A percentile compares a stretch with the other conserved stretches of the same genome.
Evolutionary conservation across 192 early-diverging fungal species (phyloP).

Genomic region (Coemansia furcata): DNA sequence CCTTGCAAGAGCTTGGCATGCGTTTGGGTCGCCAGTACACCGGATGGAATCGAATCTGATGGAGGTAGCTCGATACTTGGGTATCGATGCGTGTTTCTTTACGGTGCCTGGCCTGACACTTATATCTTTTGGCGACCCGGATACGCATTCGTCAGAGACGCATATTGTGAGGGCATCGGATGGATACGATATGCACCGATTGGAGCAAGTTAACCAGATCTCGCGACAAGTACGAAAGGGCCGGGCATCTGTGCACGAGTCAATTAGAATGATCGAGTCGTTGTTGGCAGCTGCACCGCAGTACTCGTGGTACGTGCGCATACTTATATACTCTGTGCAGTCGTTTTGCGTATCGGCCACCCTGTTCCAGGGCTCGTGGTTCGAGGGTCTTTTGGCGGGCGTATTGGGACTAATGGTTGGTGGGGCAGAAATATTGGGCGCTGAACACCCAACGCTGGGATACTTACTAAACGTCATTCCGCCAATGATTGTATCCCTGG

Average conservation of each 20-base stretch:
- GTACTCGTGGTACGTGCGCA: constrained; percentile 55
- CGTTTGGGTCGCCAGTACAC: constrained; percentile 63
- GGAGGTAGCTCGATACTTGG: constrained; percentile 54
- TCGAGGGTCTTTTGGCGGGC: constrained; percentile 56
- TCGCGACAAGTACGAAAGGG: constrained; percentile 59
- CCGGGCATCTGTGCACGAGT: constrained; percentile 57
- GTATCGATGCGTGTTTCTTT: constrained; percentile 60
- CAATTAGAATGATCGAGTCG: constrained; percentile 56
- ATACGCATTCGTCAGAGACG: constrained; percentile 69
- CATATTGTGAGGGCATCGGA: constrained; percentile 61
- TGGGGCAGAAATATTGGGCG: constrained; percentile 52
- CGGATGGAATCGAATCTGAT: constrained; percentile 61
- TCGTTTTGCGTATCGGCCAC: constrained; percentile 58
- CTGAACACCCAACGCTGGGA: constrained; percentile 46
- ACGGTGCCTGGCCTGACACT: constrained; percentile 67
- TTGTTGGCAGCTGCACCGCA: constrained; percentile 45
- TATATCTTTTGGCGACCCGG: constrained; percentile 62
- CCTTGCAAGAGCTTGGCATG: constrained; percentile 59
- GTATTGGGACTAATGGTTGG: constrained; percentile 55
- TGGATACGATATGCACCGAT: constrained; percentile 61
- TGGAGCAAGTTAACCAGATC: constrained; percentile 59
- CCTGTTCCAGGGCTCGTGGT: constrained; percentile 63
- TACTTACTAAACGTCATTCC: constrained; percentile 62
- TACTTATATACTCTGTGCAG: constrained; percentile 52
- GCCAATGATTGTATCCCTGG: constrained; percentile 56